Conservation (phyloP, 306 rosid genomes). For the Hippophae gyantsensis region DNA sequence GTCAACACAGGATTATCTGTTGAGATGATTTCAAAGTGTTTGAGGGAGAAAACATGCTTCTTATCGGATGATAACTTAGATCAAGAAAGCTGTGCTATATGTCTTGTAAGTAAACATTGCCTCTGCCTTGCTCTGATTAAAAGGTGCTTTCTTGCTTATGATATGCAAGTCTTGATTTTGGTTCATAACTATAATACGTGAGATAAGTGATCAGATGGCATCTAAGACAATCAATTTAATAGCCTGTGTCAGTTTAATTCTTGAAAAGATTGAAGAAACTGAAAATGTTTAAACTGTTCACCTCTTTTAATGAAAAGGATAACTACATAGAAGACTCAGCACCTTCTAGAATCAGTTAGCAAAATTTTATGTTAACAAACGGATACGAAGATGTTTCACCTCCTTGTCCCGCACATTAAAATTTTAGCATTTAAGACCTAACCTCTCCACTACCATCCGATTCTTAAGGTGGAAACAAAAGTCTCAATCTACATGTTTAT, state of each 20-base stretch:
- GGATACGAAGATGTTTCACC: too few species aligned
- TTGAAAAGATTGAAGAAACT: too few species aligned
- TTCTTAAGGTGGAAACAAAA: background rate
- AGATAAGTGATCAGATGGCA: too few species aligned
- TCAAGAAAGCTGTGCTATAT: background rate
- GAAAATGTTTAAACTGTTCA: too few species aligned
- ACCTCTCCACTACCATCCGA: background rate
- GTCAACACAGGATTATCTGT: slow-evolving; percentile 1
- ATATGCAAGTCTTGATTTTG: background rate
- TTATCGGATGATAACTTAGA: background rate
- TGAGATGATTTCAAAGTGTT: background rate
- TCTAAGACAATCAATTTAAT: too few species aligned
- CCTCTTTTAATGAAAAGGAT: too few species aligned
- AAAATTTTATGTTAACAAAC: too few species aligned
- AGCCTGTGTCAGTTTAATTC: too few species aligned
- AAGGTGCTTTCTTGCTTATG: background rate
- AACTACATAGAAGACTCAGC: too few species aligned
- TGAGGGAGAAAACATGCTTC: background rate
- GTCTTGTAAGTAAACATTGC: background rate
- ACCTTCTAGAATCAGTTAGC: too few species aligned
- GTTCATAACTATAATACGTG: background rate
- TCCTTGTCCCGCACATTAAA: too few species aligned
- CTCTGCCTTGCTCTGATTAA: background rate
- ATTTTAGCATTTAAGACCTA: too few species aligned
- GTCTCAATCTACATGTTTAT: background rate